A percentile compares a stretch with the other conserved stretches of the same genome.
These are phyloP conservation scores for Ceratocystis variospora DNA, from an alignment of 2,329 filamentous ascomycete species.

Conservation along the genomic window DNA sequence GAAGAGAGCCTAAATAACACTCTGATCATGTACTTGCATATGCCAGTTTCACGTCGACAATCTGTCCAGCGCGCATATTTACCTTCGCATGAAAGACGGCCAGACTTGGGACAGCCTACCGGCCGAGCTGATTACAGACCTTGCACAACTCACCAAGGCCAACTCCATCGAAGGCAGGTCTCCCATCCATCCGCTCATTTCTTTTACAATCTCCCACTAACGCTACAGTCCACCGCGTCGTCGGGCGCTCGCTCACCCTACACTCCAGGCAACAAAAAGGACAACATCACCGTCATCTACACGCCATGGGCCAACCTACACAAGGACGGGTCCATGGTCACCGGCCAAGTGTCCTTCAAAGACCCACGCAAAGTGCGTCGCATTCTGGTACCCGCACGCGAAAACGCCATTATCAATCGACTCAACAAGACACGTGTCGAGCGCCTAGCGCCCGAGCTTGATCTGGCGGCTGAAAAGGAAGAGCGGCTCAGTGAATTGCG, in stretches of 20 bases:
- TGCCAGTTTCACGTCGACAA: conserved; percentile 90
- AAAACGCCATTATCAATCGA: conserved; percentile 90
- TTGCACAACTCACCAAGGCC: conserved; percentile 94
- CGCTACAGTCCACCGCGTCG: background rate
- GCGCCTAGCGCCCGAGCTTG: conserved; percentile 49
- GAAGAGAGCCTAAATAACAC: background rate
- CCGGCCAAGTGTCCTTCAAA: conserved; percentile 89
- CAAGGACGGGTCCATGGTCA: conserved; percentile 91
- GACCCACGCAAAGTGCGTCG: conserved; percentile 74
- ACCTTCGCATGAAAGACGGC: conserved; percentile 67
- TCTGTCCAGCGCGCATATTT: conserved; percentile 89
- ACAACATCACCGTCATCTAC: conserved; percentile 93
- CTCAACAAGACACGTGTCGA: conserved; percentile 93
- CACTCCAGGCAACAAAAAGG: conserved; percentile 79
- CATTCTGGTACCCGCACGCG: conserved; percentile 62
- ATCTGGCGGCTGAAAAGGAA: conserved; percentile 70
- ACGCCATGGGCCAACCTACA: conserved; percentile 94
- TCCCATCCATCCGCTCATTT: background rate
- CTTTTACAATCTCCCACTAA: background rate
- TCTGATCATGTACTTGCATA: background rate
- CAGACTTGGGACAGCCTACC: conserved; percentile 76
- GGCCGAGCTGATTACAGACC: conserved; percentile 61
- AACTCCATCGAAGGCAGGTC: conserved; percentile 83
- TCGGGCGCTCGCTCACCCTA: background rate
- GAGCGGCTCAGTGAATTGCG: conserved; percentile 58